These are phyloP conservation scores for Chaetomium globosum DNA, from an alignment of 2,329 filamentous ascomycete genomes.

Conservation along the genomic window DNA sequence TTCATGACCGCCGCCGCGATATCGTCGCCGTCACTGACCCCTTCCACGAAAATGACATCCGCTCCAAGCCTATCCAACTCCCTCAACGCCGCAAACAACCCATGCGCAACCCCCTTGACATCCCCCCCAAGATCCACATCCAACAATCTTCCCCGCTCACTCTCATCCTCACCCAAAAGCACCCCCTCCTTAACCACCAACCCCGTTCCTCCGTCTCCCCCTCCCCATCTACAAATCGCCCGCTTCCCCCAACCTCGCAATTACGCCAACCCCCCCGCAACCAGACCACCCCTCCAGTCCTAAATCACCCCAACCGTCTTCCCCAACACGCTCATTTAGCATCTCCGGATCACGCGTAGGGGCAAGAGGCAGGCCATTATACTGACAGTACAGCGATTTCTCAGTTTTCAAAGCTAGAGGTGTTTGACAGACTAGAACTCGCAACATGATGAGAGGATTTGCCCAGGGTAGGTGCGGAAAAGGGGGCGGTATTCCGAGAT, in stretches of 20 bases:
- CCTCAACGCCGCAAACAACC: constrained; percentile 82
- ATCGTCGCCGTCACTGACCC: constrained; percentile 76
- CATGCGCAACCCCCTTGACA: constrained; percentile 75
- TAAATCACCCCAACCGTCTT: constrained; percentile 54
- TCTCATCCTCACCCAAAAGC: constrained; percentile 42
- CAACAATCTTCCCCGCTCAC: constrained; percentile 51
- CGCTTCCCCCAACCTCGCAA: constrained; percentile 38
- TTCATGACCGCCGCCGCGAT: constrained; percentile 89
- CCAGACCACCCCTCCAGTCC: constrained; percentile 58
- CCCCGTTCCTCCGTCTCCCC: constrained; percentile 34
- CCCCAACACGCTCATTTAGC: not conserved
- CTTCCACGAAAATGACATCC: constrained; percentile 87
- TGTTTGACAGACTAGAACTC: too few relatives aligned
- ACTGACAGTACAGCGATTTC: too few relatives aligned
- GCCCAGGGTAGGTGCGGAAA: too few relatives aligned
- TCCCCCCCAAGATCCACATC: constrained; percentile 74
- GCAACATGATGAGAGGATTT: too few relatives aligned
- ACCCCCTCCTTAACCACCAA: constrained; percentile 49
- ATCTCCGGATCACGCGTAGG: too few relatives aligned
- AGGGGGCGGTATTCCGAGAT: too few relatives aligned
- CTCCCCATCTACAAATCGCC: constrained; percentile 29
- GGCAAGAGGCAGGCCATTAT: too few relatives aligned
- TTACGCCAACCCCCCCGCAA: constrained; percentile 48
- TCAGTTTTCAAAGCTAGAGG: too few relatives aligned
- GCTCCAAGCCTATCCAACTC: constrained; percentile 80